phyloP scores from a whole-genome alignment of 805 yeast genomes.

The Yarrowia alimentaria region DNA sequence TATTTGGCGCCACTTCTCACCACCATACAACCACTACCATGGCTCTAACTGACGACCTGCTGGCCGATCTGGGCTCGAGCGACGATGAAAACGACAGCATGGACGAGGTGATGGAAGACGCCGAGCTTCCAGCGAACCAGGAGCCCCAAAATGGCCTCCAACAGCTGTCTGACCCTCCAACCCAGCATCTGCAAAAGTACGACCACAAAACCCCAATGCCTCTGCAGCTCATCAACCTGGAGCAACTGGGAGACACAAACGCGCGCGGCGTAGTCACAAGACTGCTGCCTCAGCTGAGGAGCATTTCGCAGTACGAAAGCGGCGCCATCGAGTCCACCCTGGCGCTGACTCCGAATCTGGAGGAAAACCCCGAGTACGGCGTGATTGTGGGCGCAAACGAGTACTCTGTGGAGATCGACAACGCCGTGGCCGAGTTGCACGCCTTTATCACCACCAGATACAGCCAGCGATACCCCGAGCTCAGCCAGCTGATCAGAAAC shows the following conservation, averaged over 20 bases:
- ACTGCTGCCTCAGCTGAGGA: conserved; percentile 2
- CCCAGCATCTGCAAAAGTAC: too few relatives aligned
- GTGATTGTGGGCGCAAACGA: conserved; percentile 56
- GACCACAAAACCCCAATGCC: background rate
- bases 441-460: conserved; percentile 54
- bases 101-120: conserved; percentile 18
- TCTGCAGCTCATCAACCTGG: conserved; percentile 4
- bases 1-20: background rate
- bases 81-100: conserved; percentile 31
- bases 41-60: conserved; percentile 44
- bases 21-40: conserved; percentile 31
- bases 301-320: conserved; percentile 9
- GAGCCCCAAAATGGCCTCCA: too few relatives aligned
- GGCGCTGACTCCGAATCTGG: conserved; percentile 20
- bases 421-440: conserved; percentile 53
- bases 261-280: background rate
- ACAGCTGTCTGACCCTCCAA: too few relatives aligned
- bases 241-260: background rate
- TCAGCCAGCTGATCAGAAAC: conserved; percentile 59
- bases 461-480: conserved; percentile 64
- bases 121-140: background rate
- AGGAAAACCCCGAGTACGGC: conserved; percentile 41
- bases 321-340: conserved; percentile 12
- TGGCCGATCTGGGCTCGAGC: conserved; percentile 42
- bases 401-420: conserved; percentile 51